Evolutionary conservation across 129 eudicot species (phyloP), one percentile per base, ranked within the genome.

Genomic region (Oenanthe sinensis): DNA sequence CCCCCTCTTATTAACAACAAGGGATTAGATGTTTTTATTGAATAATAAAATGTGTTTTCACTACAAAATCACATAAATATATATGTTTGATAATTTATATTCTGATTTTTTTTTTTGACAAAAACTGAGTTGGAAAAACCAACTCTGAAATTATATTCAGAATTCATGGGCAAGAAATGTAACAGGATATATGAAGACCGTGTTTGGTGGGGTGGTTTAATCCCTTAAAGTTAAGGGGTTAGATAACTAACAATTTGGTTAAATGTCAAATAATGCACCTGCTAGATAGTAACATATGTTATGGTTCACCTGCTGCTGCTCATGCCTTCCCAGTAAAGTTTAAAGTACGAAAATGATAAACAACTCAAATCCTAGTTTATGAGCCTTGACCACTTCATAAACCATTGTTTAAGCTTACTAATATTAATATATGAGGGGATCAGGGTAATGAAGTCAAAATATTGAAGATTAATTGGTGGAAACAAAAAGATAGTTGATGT

Each of bases 221-320:
- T 14, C 43, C 12, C 39, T 67, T 1, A 13, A 67, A 26, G 40
- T 26, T 28, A 28, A 40, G 62, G 39, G 42, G 72, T 67, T 67
- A 30, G 72, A 67, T 30, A 67, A 67, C 72, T 67, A 30, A 60
- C 28, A 60, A 28, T 67, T 67, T 67, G 72, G 72, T 67, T 30
- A 67, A 11, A 30, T 13, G 72, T 67, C 72, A 67, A 13, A 30
- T 14, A 67, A 67, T 67, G 39, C 72, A 67, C 72, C 72, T 67
- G 30, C 20, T 30, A 30, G 72, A 67, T 67, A 30, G 42, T 26
- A 30, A 67, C 72, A 28, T 67, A n/a, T 30, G 43, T 15, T 67
- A 28, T 33, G 17, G 72, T 67, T 67, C 42, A 67, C 72, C 72
- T 67, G 72, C 68, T 60, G 68, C 67, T 58, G 4, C 40, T 14